phyloP scores from a whole-genome alignment of 2,329 filamentous ascomycete species.

The Hymenoscyphus scutula region DNA sequence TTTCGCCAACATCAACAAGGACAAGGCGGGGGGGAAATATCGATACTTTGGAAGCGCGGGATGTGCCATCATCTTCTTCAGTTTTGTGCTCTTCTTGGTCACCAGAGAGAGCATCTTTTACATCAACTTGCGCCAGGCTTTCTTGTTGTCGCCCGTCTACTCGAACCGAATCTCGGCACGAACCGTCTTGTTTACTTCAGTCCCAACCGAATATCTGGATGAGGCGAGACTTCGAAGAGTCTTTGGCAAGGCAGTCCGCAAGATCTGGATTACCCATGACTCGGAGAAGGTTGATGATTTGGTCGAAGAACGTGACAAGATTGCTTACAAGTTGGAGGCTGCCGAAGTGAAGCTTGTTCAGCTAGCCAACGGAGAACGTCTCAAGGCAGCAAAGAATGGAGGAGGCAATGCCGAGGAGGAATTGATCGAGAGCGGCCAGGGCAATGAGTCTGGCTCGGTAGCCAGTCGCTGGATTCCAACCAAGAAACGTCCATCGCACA shows the following conservation, averaged over 20 bases:
- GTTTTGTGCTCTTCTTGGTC: conserved; percentile 85
- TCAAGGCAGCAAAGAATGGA: conserved; percentile 66
- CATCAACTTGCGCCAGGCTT: conserved; percentile 90
- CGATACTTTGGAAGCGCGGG: conserved; percentile 79
- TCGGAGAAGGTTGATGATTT: conserved; percentile 74
- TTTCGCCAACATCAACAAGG: conserved; percentile 69
- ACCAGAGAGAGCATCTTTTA: conserved; percentile 87
- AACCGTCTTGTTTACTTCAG: conserved; percentile 84
- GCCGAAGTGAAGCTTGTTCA: conserved; percentile 86
- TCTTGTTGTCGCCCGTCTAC: conserved; percentile 81
- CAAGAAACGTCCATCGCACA: conserved; percentile 75
- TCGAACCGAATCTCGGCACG: conserved; percentile 83
- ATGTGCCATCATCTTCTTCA: conserved; percentile 78
- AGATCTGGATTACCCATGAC: conserved; percentile 80
- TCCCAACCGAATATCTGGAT: conserved; percentile 75
- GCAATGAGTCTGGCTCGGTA: conserved; percentile 66
- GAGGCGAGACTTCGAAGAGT: conserved; percentile 74
- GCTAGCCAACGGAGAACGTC: conserved; percentile 68
- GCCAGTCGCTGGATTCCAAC: conserved; percentile 72
- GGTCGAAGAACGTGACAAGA: conserved; percentile 77
- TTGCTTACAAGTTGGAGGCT: conserved; percentile 77
- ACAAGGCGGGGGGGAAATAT: conserved; percentile 51
- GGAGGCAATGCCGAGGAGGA: conserved; percentile 41
- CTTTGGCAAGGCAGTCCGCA: conserved; percentile 78
- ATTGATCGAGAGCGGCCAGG: conserved; percentile 45